A percentile compares a stretch with the other conserved stretches of the same genome.
These are phyloP conservation scores for Xerocomellus amylosporus DNA, from an alignment of 768 basidiomycete species.

Conservation along the genomic window DNA sequence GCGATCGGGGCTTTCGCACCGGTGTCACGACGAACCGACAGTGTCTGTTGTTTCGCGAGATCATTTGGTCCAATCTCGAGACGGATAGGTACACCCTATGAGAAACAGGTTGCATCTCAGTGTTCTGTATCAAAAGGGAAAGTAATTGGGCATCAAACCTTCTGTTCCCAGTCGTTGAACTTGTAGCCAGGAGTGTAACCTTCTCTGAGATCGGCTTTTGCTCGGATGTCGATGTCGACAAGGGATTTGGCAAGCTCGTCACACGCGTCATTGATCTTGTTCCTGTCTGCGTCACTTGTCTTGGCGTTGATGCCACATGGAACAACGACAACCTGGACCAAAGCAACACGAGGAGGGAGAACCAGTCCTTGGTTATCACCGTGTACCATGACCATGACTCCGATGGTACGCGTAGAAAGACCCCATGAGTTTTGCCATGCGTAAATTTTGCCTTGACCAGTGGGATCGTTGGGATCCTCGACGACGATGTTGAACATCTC, in stretches of 20 bases:
- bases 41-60: constrained; percentile 74
- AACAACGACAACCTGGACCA: constrained; percentile 84
- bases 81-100: constrained; percentile 90
- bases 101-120: not conserved
- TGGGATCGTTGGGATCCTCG: constrained; percentile 83
- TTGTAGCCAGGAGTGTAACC: constrained; percentile 99
- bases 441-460: constrained; percentile 64
- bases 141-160: constrained; percentile 46
- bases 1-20: constrained; percentile 57
- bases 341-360: constrained; percentile 95
- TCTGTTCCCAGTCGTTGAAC: constrained; percentile 99
- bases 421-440: constrained; percentile 99
- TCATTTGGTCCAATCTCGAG: constrained; percentile 97
- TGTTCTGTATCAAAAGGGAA: not conserved
- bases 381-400: constrained; percentile 99
- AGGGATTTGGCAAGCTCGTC: constrained; percentile 73
- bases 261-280: constrained; percentile 72
- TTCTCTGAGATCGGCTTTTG: constrained; percentile 89
- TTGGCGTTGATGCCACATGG: constrained; percentile 94
- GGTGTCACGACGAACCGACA: constrained; percentile 81
- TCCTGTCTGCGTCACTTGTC: constrained; percentile 64
- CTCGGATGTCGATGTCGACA: constrained; percentile 70
- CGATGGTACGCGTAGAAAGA: constrained; percentile 90
- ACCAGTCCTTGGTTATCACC: constrained; percentile 98
- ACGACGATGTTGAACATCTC: constrained; percentile 99